phyloP scores from a whole-genome alignment of 768 basidiomycete species.

The Scleroderma citrinum region DNA sequence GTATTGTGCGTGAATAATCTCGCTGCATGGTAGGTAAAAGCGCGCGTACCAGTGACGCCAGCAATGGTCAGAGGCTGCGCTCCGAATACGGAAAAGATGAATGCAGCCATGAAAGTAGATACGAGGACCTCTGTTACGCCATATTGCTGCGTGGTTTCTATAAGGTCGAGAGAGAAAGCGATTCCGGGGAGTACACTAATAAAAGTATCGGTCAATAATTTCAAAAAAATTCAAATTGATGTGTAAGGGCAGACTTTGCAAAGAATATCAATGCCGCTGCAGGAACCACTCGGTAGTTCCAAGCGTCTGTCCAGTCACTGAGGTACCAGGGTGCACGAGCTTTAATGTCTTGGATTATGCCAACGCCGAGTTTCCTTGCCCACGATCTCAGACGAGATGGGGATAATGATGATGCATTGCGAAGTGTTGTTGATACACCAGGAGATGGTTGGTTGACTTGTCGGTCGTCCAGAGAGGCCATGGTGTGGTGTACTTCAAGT shows the following conservation, averaged over 20 bases:
- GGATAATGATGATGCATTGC: background rate
- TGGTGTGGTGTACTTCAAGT: too few species aligned
- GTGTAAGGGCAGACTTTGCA: conserved; percentile 52
- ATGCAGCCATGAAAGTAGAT: conserved; percentile 84
- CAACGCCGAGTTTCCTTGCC: conserved; percentile 40
- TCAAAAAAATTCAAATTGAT: background rate
- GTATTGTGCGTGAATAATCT: background rate
- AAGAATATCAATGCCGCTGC: conserved; percentile 84
- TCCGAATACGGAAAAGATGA: conserved; percentile 80
- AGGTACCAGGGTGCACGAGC: conserved; percentile 73
- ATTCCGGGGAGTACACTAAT: conserved; percentile 82
- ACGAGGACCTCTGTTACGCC: conserved; percentile 84
- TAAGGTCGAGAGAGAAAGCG: conserved; percentile 87
- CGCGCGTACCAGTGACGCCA: conserved; percentile 69
- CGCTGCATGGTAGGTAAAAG: background rate
- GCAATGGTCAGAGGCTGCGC: conserved; percentile 90
- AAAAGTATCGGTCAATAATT: background rate
- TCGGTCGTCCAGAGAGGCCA: too few species aligned
- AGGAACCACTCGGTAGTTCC: conserved; percentile 87
- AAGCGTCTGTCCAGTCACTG: conserved; percentile 88
- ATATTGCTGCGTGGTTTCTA: conserved; percentile 86
- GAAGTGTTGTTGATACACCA: conserved; percentile 2
- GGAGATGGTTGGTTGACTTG: background rate
- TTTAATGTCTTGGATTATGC: conserved; percentile 66
- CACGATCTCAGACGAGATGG: background rate